Base-by-base conservation (phyloP, 768 basidiomycete genomes). In the Auricularia heimuer region DNA sequence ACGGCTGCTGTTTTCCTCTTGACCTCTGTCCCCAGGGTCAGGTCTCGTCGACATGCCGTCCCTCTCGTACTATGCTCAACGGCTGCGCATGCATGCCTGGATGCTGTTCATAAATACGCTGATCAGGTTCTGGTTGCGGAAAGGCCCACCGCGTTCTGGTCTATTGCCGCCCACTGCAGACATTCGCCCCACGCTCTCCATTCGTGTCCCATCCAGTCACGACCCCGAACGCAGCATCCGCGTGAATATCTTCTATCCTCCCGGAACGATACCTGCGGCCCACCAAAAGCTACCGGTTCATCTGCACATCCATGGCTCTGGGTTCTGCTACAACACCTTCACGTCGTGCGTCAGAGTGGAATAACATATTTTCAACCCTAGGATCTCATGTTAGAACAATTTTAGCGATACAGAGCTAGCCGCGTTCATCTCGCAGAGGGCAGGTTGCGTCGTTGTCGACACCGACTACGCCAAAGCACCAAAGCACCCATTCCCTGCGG, bases 381-480 rank as follows among this genome's bases (percentile, higher is more conserved):
- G 47, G 4, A 6, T 51, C 18, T 51, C 14, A 21, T 51, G 16
- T 18, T 51, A 6, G 0, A 51, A 18, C 10, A 16, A 8, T 51
- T 6, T 51, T 1, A 51, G 47, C 8, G 47, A 51, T 18, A 14
- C 47, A 6, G 47, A 51, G 21, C 47, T 51, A 8, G 47, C 47
- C 6, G 62, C 65, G 14, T 66, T 42, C 34, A 37, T 63, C 39
- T 62, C 62, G 21, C 56, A 36, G 29, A 63, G 58, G 33, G 47
- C 39, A 33, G 65, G 65, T 16, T 63, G 65, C 42, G 47, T 66
- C 21, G 65, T 66, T 16, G 21, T 66, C 34, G 65, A 66, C 35
- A 54, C 62, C 11, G 65, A 66, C 63, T 66, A 66, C 33, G 62
- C 54, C 24, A 66, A 66, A 37, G 62, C 65, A 16, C 65, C 65